Conservation (phyloP, 2,329 filamentous ascomycete species). For the Neofusicoccum parvum region DNA sequence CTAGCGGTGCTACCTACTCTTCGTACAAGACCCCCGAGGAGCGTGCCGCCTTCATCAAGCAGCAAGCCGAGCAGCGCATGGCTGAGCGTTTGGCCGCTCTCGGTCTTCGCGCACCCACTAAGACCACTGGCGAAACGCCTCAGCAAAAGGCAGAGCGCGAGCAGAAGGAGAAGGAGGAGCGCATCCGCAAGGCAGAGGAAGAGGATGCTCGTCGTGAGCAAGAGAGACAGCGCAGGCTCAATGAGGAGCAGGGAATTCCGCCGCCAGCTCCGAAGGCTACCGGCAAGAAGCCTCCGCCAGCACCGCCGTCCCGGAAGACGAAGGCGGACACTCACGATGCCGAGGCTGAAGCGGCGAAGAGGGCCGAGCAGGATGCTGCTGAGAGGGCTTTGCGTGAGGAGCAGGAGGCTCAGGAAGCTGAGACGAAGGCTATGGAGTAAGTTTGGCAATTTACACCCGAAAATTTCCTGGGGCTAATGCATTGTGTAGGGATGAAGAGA, state of each 20-base stretch:
- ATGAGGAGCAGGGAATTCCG: slow-evolving; percentile 71
- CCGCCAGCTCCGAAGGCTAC: slow-evolving; percentile 51
- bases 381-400: slow-evolving; percentile 65
- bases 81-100: slow-evolving; percentile 92
- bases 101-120: slow-evolving; percentile 81
- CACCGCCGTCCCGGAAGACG: slow-evolving; percentile 77
- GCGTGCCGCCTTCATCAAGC: slow-evolving; percentile 91
- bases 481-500: slow-evolving; percentile 67
- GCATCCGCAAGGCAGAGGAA: slow-evolving; percentile 85
- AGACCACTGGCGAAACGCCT: slow-evolving; percentile 72
- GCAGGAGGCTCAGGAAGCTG: slow-evolving; percentile 73
- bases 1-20: slow-evolving; percentile 69
- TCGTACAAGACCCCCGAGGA: slow-evolving; percentile 91
- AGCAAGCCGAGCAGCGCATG: slow-evolving; percentile 96
- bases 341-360: slow-evolving; percentile 58
- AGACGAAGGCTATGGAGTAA: slow-evolving; percentile 80
- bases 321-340: slow-evolving; percentile 61
- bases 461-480: slow-evolving; percentile 31
- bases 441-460: slow-evolving; percentile 43
- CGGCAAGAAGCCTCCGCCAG: slow-evolving; percentile 59
- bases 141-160: slow-evolving; percentile 88
- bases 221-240: slow-evolving; percentile 80
- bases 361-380: slow-evolving; percentile 57
- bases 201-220: slow-evolving; percentile 88
- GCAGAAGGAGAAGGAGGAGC: slow-evolving; percentile 81